Evolutionary conservation across 331 rosid genomes (phyloP).

Genomic region (Phaseolus coccineus): DNA sequence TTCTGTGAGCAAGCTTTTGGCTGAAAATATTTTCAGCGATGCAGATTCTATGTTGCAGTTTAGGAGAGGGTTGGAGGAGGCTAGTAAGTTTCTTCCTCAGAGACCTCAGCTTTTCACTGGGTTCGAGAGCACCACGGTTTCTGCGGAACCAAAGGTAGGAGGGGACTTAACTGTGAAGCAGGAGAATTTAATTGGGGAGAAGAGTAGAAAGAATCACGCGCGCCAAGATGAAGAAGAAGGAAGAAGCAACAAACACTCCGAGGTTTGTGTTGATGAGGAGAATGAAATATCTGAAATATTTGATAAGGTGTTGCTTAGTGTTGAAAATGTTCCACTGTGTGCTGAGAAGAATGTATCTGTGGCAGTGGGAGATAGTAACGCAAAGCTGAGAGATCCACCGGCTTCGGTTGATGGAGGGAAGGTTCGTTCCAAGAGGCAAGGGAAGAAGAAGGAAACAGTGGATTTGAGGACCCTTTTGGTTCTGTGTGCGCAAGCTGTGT

Average conservation of each 20-base stretch:
- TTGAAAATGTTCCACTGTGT: slow-evolving; percentile 49
- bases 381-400: slow-evolving; percentile 44
- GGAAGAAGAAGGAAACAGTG: slow-evolving; percentile 66
- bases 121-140: slow-evolving; percentile 40
- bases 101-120: slow-evolving; percentile 54
- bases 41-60: slow-evolving; percentile 72
- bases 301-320: slow-evolving; percentile 61
- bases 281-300: slow-evolving; percentile 69
- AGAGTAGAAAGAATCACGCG: slow-evolving; percentile 68
- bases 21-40: slow-evolving; percentile 70
- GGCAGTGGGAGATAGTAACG: background rate
- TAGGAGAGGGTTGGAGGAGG: slow-evolving; percentile 88
- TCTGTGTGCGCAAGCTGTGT: slow-evolving; percentile 88
- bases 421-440: slow-evolving; percentile 66
- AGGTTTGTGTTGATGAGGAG: slow-evolving; percentile 66
- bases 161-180: slow-evolving; percentile 31
- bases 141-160: slow-evolving; percentile 38
- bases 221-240: slow-evolving; percentile 64
- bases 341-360: slow-evolving; percentile 46
- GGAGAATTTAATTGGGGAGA: slow-evolving; percentile 48
- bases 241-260: slow-evolving; percentile 78
- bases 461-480: slow-evolving; percentile 81
- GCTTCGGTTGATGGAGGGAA: slow-evolving; percentile 58
- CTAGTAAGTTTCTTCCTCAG: slow-evolving; percentile 88
- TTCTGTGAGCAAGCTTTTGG: slow-evolving; percentile 58